These are phyloP conservation scores for Pleurotus eryngii DNA, from an alignment of 768 basidiomycete genomes.

Conservation along the genomic window DNA sequence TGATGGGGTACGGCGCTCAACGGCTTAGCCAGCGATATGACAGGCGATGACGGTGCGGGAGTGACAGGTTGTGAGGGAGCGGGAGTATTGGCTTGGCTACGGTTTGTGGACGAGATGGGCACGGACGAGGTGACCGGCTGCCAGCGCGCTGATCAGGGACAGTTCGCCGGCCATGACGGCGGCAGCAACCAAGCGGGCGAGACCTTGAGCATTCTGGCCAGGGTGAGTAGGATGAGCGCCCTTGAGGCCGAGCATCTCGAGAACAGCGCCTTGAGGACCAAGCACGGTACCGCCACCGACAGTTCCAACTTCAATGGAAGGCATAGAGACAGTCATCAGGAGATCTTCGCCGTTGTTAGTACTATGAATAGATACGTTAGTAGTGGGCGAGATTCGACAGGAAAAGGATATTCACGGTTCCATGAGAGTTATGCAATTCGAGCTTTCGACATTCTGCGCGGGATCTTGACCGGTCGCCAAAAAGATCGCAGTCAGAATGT, in stretches of 20 bases:
- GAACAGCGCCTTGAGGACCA: constrained; percentile 82
- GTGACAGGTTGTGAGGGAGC: constrained; percentile 58
- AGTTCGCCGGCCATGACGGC: constrained; percentile 98
- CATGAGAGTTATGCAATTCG: constrained; percentile 98
- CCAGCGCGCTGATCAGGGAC: constrained; percentile 86
- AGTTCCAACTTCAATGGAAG: constrained; percentile 98
- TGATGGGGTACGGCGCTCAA: constrained; percentile 5
- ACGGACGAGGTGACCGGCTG: constrained; percentile 90
- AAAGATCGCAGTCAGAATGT: constrained; percentile 94
- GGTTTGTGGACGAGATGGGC: constrained; percentile 95
- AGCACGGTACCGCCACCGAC: constrained; percentile 96
- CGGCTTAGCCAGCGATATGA: constrained; percentile 5
- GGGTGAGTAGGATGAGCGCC: constrained; percentile 87
- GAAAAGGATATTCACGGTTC: constrained; percentile 72
- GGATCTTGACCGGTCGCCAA: constrained; percentile 98
- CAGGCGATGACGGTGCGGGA: constrained; percentile 36
- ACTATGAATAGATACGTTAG: constrained; percentile 32
- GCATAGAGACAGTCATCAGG: constrained; percentile 93
- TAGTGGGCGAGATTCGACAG: background rate
- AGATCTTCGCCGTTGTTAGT: constrained; percentile 88
- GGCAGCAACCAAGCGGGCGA: constrained; percentile 87
- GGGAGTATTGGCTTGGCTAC: constrained; percentile 80
- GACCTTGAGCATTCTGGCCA: constrained; percentile 83
- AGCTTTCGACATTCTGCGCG: constrained; percentile 98
- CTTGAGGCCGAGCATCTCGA: constrained; percentile 90